phyloP scores from a whole-genome alignment of 2,329 filamentous ascomycete genomes.

The Botrytis byssoidea region DNA sequence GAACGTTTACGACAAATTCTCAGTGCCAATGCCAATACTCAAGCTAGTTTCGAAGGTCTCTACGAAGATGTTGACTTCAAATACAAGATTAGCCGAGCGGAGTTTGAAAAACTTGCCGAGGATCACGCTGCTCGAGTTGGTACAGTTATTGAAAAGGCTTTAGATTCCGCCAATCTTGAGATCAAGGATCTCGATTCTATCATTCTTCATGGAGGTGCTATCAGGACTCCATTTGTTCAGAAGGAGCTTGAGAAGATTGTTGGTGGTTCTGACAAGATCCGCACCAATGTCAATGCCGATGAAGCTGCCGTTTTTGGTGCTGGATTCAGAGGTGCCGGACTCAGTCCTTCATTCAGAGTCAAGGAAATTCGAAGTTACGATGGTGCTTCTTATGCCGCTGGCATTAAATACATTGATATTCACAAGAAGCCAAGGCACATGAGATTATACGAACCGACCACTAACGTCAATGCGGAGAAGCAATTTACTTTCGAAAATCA shows the following conservation, averaged over 20 bases:
- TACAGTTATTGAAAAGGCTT: conserved; percentile 68
- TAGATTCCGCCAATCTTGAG: conserved; percentile 70
- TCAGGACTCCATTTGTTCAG: conserved; percentile 92
- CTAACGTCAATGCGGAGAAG: conserved; percentile 75
- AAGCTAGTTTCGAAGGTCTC: conserved; percentile 79
- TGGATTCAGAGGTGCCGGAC: conserved; percentile 85
- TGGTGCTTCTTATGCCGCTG: conserved; percentile 68
- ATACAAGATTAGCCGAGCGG: conserved; percentile 77
- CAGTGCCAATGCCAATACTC: conserved; percentile 85
- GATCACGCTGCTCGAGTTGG: conserved; percentile 66
- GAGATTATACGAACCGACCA: conserved; percentile 77
- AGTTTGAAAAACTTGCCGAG: conserved; percentile 78
- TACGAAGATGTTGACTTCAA: conserved; percentile 92
- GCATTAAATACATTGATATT: conserved; percentile 69
- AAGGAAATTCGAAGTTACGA: conserved; percentile 93
- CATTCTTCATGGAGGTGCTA: conserved; percentile 88
- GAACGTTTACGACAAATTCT: conserved; percentile 84
- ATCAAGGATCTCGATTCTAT: conserved; percentile 80
- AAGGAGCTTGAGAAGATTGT: conserved; percentile 76
- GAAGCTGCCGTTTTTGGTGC: conserved; percentile 96
- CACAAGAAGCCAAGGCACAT: conserved; percentile 73
- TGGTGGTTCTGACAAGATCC: conserved; percentile 73
- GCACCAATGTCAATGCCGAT: conserved; percentile 93
- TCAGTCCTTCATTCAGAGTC: conserved; percentile 94
- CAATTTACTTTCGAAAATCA: conserved; percentile 80